These are phyloP conservation scores for Viola pubescens DNA, from an alignment of 441 rosid species.

Conservation along the genomic window DNA sequence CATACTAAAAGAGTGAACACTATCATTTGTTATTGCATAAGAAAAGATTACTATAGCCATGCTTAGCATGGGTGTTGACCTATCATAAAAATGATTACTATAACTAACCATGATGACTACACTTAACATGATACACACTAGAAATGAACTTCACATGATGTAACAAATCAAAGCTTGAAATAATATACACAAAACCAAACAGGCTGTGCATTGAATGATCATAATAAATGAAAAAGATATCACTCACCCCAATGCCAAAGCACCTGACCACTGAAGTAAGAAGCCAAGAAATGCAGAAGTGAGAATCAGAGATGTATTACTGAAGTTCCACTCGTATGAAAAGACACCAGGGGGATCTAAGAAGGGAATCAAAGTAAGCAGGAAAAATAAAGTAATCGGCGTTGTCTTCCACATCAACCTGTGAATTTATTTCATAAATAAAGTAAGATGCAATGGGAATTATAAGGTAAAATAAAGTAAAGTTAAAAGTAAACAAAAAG, in stretches of 20 bases:
- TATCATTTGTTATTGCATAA: too few species aligned
- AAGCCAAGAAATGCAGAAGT: conserved; percentile 76
- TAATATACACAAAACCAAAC: neutral
- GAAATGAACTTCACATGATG: neutral
- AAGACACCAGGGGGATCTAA: conserved; percentile 81
- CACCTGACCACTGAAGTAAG: conserved; percentile 95
- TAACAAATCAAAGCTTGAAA: neutral
- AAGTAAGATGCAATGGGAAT: conserved; percentile 1
- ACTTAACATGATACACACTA: neutral
- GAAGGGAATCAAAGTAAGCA: conserved; percentile 64
- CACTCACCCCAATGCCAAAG: conserved; percentile 84
- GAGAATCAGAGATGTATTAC: conserved; percentile 49
- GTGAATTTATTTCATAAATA: conserved; percentile 15
- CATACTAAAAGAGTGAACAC: too few species aligned
- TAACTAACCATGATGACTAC: too few species aligned
- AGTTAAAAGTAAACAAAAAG: neutral
- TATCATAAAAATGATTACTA: too few species aligned
- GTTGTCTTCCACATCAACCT: conserved; percentile 99
- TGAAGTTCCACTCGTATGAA: conserved; percentile 56
- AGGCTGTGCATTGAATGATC: neutral
- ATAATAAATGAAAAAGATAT: neutral
- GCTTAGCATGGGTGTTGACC: too few species aligned
- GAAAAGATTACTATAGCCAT: too few species aligned
- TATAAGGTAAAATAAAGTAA: neutral
- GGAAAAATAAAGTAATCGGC: conserved; percentile 70